Percentiles rank a stretch among this genome's conserved stretches.
Conservation (phyloP, 768 basidiomycete genomes). For the Lactifluus piperatus region DNA sequence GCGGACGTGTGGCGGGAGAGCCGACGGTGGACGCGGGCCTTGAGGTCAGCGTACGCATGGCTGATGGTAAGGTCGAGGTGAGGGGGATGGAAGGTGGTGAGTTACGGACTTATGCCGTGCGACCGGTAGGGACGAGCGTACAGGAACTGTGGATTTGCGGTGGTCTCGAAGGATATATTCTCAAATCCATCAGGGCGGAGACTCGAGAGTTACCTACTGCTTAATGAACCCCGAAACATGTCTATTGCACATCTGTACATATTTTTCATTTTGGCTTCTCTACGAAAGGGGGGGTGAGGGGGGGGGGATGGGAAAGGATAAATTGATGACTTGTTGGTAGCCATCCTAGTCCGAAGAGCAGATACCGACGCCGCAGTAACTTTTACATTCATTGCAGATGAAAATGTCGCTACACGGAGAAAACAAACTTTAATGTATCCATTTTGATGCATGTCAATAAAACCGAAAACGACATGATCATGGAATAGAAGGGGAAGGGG, state of each 20-base stretch:
- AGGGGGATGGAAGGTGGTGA: conserved; percentile 27
- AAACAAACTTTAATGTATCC: background rate
- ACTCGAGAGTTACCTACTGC: background rate
- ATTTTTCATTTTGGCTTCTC: background rate
- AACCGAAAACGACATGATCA: background rate
- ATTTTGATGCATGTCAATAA: background rate
- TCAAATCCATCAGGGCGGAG: conserved; percentile 52
- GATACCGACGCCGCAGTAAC: background rate
- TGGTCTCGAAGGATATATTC: conserved; percentile 85
- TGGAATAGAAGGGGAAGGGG: background rate
- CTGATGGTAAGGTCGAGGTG: conserved; percentile 59
- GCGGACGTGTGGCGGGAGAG: conserved; percentile 65
- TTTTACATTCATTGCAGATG: background rate
- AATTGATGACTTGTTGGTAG: background rate
- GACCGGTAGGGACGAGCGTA: conserved; percentile 84
- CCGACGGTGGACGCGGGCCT: conserved; percentile 74
- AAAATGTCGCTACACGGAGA: background rate
- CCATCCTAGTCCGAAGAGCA: background rate
- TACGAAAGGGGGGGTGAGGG: no score
- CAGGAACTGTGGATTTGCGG: conserved; percentile 98
- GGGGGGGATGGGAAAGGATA: background rate
- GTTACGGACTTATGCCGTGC: conserved; percentile 52
- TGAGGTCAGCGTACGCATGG: conserved; percentile 56
- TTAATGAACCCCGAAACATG: background rate
- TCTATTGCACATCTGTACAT: background rate